These are phyloP conservation scores for Eremomyces bilateralis DNA, from an alignment of 495 filamentous ascomycete species.

Conservation along the genomic window DNA sequence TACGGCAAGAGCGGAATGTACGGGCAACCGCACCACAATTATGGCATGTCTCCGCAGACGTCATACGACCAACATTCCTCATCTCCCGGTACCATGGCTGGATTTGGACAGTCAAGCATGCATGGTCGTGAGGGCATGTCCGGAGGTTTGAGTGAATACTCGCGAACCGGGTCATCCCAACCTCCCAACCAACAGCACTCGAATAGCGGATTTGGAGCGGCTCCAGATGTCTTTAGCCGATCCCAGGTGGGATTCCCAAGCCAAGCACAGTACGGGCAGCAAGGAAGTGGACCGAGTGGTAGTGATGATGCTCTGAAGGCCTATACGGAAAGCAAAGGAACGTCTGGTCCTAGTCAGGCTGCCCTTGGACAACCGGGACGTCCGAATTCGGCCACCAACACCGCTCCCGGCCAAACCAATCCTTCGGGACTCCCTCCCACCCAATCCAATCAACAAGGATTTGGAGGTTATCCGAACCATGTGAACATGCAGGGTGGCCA, in stretches of 20 bases:
- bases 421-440: slow-evolving; percentile 43
- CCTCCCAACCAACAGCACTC: slow-evolving; percentile 43
- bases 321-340: slow-evolving; percentile 46
- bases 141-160: slow-evolving; percentile 44
- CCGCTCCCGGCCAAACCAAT: slow-evolving; percentile 29
- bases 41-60: slow-evolving; percentile 45
- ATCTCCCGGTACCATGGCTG: slow-evolving; percentile 47
- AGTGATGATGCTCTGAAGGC: slow-evolving; percentile 55
- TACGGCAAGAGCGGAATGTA: slow-evolving; percentile 53
- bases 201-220: slow-evolving; percentile 33
- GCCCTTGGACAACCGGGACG: slow-evolving; percentile 55
- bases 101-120: slow-evolving; percentile 50
- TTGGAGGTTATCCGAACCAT: slow-evolving; percentile 54
- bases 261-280: slow-evolving; percentile 41
- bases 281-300: slow-evolving; percentile 28
- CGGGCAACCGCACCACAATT: slow-evolving; percentile 52
- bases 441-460: slow-evolving; percentile 43
- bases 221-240: slow-evolving; percentile 63
- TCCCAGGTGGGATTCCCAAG: slow-evolving; percentile 45
- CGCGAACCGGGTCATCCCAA: slow-evolving; percentile 52
- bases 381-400: slow-evolving; percentile 69
- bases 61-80: slow-evolving; percentile 49
- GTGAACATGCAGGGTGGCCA: slow-evolving; percentile 44
- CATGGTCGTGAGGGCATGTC: slow-evolving; percentile 37
- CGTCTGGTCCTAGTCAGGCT: slow-evolving; percentile 55